phyloP scores from a whole-genome alignment of 2,329 filamentous ascomycete genomes.

The Arachnopeziza araneosa region DNA sequence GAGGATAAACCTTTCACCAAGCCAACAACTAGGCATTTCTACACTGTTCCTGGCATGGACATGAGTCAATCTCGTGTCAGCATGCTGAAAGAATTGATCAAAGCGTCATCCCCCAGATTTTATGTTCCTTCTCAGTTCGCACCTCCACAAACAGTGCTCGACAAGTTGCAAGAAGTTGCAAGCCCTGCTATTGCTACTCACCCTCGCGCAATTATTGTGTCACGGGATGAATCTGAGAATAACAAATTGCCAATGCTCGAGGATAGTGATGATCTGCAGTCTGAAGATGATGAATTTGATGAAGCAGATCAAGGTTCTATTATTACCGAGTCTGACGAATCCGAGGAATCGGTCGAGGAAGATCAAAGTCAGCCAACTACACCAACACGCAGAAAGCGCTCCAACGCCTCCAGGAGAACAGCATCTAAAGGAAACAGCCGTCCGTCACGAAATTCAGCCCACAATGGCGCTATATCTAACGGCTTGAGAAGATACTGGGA shows the following conservation, averaged over 20 bases:
- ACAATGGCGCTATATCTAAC: not conserved
- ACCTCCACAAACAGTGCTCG: slow-evolving; percentile 18
- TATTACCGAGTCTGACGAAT: not conserved
- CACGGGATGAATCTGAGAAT: not conserved
- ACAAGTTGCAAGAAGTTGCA: slow-evolving; percentile 13
- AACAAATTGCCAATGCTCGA: not conserved
- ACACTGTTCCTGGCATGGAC: slow-evolving; percentile 14
- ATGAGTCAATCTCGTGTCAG: slow-evolving; percentile 7
- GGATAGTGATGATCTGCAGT: not conserved
- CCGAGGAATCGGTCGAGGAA: not conserved
- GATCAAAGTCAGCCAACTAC: too few relatives aligned
- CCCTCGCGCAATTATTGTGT: not conserved
- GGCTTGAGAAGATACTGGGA: not conserved
- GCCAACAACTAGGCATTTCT: slow-evolving; percentile 11
- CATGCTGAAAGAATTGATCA: slow-evolving; percentile 18
- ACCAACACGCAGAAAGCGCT: too few relatives aligned
- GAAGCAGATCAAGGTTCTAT: not conserved
- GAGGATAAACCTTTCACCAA: slow-evolving; percentile 9
- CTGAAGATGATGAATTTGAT: not conserved
- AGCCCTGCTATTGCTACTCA: not conserved
- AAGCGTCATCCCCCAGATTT: slow-evolving; percentile 17
- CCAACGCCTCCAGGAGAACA: too few relatives aligned
- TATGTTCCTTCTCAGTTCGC: slow-evolving; percentile 25
- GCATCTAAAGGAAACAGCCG: not conserved
- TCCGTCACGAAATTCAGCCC: not conserved